phyloP scores from a whole-genome alignment of 2,329 filamentous ascomycete genomes.

The Fusarium secorum region DNA sequence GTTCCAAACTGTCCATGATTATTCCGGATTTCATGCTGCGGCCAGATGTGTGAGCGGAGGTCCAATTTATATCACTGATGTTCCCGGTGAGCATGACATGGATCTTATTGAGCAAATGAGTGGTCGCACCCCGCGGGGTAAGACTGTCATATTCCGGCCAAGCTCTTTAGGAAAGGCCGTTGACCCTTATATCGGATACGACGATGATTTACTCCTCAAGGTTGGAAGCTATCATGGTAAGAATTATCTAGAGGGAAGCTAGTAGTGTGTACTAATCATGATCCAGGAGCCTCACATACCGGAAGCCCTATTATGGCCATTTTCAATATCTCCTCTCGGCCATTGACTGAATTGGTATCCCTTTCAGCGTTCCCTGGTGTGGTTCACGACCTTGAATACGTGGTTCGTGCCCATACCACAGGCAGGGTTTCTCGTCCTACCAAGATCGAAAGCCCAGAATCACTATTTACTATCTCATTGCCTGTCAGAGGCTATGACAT shows the following conservation, averaged over 20 bases:
- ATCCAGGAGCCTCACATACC: conserved; percentile 59
- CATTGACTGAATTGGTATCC: conserved; percentile 73
- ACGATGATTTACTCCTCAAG: conserved; percentile 76
- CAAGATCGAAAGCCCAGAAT: conserved; percentile 51
- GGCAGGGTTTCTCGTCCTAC: conserved; percentile 67
- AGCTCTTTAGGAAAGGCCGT: conserved; percentile 76
- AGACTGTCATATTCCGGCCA: conserved; percentile 83
- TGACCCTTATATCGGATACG: conserved; percentile 77
- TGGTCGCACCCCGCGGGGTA: conserved; percentile 72
- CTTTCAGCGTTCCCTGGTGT: conserved; percentile 78
- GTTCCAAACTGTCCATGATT: conserved; percentile 72
- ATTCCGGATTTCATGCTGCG: conserved; percentile 86
- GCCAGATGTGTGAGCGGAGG: conserved; percentile 90
- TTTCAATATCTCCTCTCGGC: conserved; percentile 77
- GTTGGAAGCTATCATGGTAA: conserved; percentile 79
- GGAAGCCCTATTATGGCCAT: conserved; percentile 82
- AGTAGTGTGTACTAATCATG: neutral
- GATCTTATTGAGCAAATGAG: conserved; percentile 82
- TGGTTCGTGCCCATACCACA: conserved; percentile 76
- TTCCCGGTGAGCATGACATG: conserved; percentile 81
- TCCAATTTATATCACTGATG: conserved; percentile 93
- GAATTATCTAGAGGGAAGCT: neutral
- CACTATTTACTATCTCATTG: conserved; percentile 70
- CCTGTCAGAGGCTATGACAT: conserved; percentile 79
- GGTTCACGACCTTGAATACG: conserved; percentile 63